phyloP scores from a whole-genome alignment of 2,329 filamentous ascomycete genomes.

The Colletotrichum higginsianum region DNA sequence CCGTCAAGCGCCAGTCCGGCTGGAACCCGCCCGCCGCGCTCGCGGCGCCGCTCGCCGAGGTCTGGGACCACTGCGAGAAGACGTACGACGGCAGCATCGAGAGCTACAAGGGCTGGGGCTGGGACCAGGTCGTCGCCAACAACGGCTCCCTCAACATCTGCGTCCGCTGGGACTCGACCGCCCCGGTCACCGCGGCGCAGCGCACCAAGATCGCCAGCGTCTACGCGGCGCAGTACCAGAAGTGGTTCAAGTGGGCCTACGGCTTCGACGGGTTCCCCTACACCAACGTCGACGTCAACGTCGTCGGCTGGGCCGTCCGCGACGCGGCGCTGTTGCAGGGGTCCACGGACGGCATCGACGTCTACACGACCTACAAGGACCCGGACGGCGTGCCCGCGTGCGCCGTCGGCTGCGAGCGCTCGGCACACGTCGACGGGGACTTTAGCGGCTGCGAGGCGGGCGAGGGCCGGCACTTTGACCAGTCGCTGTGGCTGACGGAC shows the following conservation, averaged over 20 bases:
- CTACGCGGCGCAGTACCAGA: constrained; percentile 53
- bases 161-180: constrained; percentile 60
- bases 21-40: constrained; percentile 49
- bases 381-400: constrained; percentile 58
- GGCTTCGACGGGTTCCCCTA: constrained; percentile 61
- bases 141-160: constrained; percentile 55
- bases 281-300: constrained; percentile 54
- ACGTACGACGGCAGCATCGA: constrained; percentile 46
- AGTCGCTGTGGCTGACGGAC: constrained; percentile 62
- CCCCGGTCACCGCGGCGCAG: constrained; percentile 54
- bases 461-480: constrained; percentile 58
- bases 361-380: constrained; percentile 58
- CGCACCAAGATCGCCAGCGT: constrained; percentile 54
- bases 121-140: constrained; percentile 51
- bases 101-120: constrained; percentile 52
- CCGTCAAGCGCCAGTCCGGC: constrained; percentile 47
- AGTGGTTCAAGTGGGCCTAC: constrained; percentile 60
- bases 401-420: constrained; percentile 56
- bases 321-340: constrained; percentile 55
- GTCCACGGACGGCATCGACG: constrained; percentile 52
- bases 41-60: constrained; percentile 46
- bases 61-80: constrained; percentile 49
- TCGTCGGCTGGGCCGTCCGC: constrained; percentile 61
- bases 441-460: constrained; percentile 57
- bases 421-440: constrained; percentile 59